Conservation (phyloP, 2,329 filamentous ascomycete genomes). For the Scedosporium minutisporum region DNA sequence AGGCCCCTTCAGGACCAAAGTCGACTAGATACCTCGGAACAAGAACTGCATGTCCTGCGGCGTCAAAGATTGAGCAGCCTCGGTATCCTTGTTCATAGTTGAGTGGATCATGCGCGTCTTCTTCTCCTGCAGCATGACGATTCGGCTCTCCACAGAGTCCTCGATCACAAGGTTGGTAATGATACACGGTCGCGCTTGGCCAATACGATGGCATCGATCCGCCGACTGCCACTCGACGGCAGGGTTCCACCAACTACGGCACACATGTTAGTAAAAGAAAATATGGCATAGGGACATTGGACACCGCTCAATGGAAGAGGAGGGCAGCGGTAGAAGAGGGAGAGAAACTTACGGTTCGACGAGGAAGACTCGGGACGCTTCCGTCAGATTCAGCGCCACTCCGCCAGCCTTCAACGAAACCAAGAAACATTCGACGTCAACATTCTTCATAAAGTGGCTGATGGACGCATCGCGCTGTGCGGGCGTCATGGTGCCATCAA, state of each 20-base stretch:
- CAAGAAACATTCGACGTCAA: conserved; percentile 89
- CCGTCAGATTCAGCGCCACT: conserved; percentile 88
- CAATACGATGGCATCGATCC: conserved; percentile 88
- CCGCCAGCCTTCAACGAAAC: conserved; percentile 94
- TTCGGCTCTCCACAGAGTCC: conserved; percentile 91
- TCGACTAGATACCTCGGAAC: conserved; percentile 58
- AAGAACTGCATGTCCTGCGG: conserved; percentile 93
- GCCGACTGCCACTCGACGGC: conserved; percentile 99
- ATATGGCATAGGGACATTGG: conserved; percentile 11
- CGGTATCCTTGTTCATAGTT: conserved; percentile 87
- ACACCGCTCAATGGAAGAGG: conserved; percentile 4
- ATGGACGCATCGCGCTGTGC: conserved; percentile 88
- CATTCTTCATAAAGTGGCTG: conserved; percentile 91
- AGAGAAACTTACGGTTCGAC: conserved; percentile 70
- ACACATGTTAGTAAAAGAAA: conserved; percentile 14
- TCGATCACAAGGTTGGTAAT: conserved; percentile 94
- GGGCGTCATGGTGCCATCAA: conserved; percentile 95
- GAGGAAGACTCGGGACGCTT: conserved; percentile 91
- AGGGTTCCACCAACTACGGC: conserved; percentile 92
- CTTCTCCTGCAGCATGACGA: conserved; percentile 95
- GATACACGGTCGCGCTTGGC: conserved; percentile 84
- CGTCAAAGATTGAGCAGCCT: conserved; percentile 83
- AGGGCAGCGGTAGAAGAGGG: not conserved
- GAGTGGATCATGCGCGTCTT: conserved; percentile 97
- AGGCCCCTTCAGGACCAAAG: not conserved